Percentiles rank a stretch among this genome's conserved stretches.
These are phyloP conservation scores for Exophiala alcalophila DNA, from an alignment of 2,329 filamentous ascomycete genomes.

Conservation along the genomic window DNA sequence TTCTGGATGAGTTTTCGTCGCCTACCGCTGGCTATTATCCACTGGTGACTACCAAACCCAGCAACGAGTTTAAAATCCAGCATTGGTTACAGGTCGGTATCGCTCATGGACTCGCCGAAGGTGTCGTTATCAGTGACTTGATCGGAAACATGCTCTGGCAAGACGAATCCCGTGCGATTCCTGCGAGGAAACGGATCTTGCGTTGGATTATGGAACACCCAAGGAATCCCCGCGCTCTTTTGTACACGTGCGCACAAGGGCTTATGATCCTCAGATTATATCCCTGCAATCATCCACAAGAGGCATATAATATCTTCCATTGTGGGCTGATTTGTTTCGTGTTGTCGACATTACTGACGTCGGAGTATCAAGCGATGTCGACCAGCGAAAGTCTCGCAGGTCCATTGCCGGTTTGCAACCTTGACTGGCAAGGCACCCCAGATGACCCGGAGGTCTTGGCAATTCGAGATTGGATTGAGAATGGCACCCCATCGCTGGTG, in stretches of 20 bases:
- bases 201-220: slow-evolving; percentile 11
- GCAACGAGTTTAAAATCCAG: slow-evolving; percentile 2
- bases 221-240: slow-evolving; percentile 6
- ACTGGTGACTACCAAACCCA: not conserved
- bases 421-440: slow-evolving; percentile 6
- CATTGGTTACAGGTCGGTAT: not conserved
- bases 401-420: slow-evolving; percentile 2
- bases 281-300: slow-evolving; percentile 6
- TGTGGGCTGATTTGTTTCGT: not conserved
- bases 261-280: not conserved
- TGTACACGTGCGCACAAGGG: slow-evolving; percentile 4
- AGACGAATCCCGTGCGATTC: slow-evolving; percentile 8
- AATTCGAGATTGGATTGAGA: slow-evolving; percentile 4
- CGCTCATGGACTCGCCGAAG: slow-evolving; percentile 7
- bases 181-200: slow-evolving; percentile 12
- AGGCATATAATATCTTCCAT: slow-evolving; percentile 2
- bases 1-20: slow-evolving; percentile 8
- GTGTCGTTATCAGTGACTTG: slow-evolving; percentile 6
- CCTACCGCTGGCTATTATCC: slow-evolving; percentile 5
- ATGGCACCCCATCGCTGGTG: slow-evolving; percentile 3
- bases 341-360: not conserved
- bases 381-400: slow-evolving; percentile 1
- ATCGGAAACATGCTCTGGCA: slow-evolving; percentile 13
- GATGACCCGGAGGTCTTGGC: slow-evolving; percentile 2
- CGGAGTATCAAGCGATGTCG: slow-evolving; percentile 1